Conservation (phyloP, 2,329 filamentous ascomycete genomes). For the Tolypocladium amazonense region DNA sequence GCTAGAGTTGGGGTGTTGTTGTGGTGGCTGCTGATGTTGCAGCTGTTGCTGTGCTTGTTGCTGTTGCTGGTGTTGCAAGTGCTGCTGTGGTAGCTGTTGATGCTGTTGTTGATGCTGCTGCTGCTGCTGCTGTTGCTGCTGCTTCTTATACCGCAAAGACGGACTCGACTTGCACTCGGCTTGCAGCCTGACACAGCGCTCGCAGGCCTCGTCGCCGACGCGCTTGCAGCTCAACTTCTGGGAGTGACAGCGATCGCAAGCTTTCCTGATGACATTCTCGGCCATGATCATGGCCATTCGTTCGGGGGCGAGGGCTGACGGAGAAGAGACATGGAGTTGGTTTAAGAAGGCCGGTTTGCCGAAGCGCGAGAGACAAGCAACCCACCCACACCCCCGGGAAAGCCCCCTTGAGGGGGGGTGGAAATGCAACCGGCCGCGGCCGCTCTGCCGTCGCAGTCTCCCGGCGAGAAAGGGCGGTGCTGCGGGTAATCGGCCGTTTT, state of each 20-base stretch:
- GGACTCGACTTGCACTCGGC: constrained; percentile 33
- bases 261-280: constrained; percentile 28
- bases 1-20: constrained; percentile 1
- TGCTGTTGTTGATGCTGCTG: constrained; percentile 8
- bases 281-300: constrained; percentile 22
- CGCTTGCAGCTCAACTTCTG: constrained; percentile 37
- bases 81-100: constrained; percentile 7
- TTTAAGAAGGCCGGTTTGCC: constrained; percentile 15
- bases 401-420: neutral
- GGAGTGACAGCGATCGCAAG: constrained; percentile 35
- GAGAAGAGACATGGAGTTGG: constrained; percentile 17
- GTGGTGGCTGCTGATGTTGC: constrained; percentile 5
- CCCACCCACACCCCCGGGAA: neutral
- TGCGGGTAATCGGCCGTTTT: constrained; percentile 6
- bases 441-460: neutral
- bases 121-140: constrained; percentile 16
- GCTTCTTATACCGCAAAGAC: constrained; percentile 26
- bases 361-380: constrained; percentile 7
- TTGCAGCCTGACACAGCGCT: constrained; percentile 30
- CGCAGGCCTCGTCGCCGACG: constrained; percentile 26
- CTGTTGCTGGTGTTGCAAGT: constrained; percentile 8
- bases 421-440: constrained; percentile 3
- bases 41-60: constrained; percentile 4
- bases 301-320: constrained; percentile 8
- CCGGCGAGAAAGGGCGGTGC: constrained; percentile 1